A percentile compares a stretch with the other conserved stretches of the same genome.
Conservation (phyloP, 176 grass and related monocot species). For the Bromus sterilis region DNA sequence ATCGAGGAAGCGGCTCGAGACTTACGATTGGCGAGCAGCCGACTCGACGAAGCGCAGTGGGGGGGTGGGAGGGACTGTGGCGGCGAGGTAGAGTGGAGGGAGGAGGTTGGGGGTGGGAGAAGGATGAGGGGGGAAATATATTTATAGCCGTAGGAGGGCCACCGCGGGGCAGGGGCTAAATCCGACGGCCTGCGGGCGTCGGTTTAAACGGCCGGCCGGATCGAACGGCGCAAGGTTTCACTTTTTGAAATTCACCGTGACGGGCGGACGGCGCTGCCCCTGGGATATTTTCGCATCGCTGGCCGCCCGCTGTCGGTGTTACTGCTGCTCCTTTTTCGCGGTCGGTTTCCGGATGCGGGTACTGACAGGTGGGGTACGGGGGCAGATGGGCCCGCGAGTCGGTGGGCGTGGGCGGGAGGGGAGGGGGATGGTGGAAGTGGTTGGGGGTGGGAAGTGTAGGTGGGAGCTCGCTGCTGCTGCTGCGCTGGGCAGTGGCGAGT, state of each 20-base stretch:
- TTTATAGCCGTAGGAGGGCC: conserved; percentile 4
- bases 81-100: background rate
- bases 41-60: background rate
- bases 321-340: background rate
- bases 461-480: background rate
- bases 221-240: background rate
- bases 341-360: background rate
- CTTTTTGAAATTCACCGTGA: background rate
- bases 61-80: background rate
- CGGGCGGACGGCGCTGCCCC: background rate
- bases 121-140: background rate
- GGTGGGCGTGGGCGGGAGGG: background rate
- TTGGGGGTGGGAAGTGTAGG: background rate
- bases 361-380: background rate
- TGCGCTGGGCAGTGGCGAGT: background rate
- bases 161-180: background rate
- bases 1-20: background rate
- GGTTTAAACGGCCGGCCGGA: background rate
- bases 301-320: background rate
- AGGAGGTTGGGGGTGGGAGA: background rate
- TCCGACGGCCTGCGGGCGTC: background rate
- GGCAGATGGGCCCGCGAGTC: background rate
- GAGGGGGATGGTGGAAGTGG: background rate
- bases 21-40: background rate
- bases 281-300: background rate